A percentile compares a stretch with the other conserved stretches of the same genome.
These are phyloP conservation scores for Rubroshorea leprosula DNA, from an alignment of 345 rosid genomes.

Conservation along the genomic window DNA sequence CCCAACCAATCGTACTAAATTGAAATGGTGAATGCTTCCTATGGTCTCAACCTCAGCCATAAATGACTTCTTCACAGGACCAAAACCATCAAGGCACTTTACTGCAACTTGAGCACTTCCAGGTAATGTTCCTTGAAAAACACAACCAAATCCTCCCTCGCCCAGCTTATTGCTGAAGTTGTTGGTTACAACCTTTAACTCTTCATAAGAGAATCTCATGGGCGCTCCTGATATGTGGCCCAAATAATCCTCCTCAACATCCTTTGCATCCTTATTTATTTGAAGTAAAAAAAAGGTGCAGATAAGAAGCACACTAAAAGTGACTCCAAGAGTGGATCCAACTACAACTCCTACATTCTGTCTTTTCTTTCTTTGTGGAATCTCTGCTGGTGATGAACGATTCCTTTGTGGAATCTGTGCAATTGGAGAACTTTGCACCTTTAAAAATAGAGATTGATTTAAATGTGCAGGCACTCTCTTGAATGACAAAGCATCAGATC, in stretches of 20 bases:
- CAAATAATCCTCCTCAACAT: not conserved
- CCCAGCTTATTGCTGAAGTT: conserved; percentile 10
- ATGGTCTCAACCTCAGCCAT: no score
- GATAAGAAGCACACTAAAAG: not conserved
- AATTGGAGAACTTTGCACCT: conserved; percentile 16
- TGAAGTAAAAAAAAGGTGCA: not conserved
- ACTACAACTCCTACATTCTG: not conserved
- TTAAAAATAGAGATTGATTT: conserved; percentile 6
- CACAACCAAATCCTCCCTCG: conserved; percentile 8
- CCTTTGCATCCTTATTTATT: not conserved
- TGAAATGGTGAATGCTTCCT: no score
- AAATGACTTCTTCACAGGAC: no score
- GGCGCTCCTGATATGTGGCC: conserved; percentile 6
- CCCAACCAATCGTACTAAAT: no score
- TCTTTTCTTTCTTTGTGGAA: not conserved
- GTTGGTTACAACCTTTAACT: conserved; percentile 3
- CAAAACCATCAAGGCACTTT: conserved; percentile 3
- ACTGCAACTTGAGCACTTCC: not conserved
- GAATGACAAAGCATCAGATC: conserved; percentile 15
- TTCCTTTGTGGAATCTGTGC: not conserved
- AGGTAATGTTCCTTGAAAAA: conserved; percentile 4
- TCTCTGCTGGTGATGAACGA: not conserved
- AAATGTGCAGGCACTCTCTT: not conserved
- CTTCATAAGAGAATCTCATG: conserved; percentile 7
- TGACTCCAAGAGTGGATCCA: not conserved